Conservation (phyloP, 1,284 basidiomycete species). For the Cryptococcus sp. region DNA sequence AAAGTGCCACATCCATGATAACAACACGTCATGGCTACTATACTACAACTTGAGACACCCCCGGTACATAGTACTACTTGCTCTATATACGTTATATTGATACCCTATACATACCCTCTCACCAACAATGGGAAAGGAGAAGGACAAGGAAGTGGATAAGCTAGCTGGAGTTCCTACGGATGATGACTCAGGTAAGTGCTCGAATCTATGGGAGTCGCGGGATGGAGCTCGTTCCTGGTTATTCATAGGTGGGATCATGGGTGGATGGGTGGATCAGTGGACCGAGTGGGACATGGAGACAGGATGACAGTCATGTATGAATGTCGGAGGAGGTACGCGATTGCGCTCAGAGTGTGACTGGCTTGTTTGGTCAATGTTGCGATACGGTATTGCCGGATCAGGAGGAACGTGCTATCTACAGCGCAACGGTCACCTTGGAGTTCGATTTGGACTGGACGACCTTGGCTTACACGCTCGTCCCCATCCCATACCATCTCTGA, state of each 20-base stretch:
- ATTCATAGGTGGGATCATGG: not conserved
- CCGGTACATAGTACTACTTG: no score
- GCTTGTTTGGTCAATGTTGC: no score
- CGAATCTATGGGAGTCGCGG: not conserved
- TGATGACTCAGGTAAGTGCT: conserved; percentile 33
- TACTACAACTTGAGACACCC: not conserved
- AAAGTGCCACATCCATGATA: not conserved
- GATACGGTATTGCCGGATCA: not conserved
- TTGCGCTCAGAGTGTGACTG: no score
- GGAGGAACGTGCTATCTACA: not conserved
- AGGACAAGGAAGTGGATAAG: conserved; percentile 16
- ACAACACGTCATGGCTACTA: not conserved
- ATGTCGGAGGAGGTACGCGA: no score
- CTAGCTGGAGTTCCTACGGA: conserved; percentile 27
- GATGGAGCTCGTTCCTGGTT: not conserved
- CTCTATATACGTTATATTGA: no score
- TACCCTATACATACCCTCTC: not conserved
- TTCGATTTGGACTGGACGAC: no score
- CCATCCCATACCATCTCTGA: no score
- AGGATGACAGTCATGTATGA: no score
- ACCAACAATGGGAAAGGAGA: conserved; percentile 3
- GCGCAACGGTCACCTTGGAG: no score
- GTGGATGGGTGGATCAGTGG: no score
- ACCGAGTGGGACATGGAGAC: no score
- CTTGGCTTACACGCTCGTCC: no score